A percentile compares a stretch with the other conserved stretches of the same genome.
These are phyloP conservation scores for Aspergillus avenaceus DNA, from an alignment of 495 filamentous ascomycete genomes.

Conservation along the genomic window DNA sequence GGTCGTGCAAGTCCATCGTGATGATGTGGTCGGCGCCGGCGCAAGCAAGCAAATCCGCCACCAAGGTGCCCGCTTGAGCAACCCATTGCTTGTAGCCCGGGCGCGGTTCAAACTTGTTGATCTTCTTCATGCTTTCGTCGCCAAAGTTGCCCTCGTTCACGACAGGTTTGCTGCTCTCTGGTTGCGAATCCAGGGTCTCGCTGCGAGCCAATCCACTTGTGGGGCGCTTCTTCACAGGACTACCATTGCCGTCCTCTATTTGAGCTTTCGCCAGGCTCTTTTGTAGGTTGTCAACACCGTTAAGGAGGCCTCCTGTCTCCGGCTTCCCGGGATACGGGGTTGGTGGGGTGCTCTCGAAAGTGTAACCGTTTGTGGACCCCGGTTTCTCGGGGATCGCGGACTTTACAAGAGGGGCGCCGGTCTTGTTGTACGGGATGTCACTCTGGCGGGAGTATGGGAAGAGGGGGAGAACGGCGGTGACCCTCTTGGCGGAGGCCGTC, in stretches of 20 bases:
- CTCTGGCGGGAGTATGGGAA: constrained; percentile 96
- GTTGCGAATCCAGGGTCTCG: constrained; percentile 59
- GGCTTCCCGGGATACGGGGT: constrained; percentile 70
- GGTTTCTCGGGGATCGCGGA: constrained; percentile 46
- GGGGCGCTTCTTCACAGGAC: constrained; percentile 37
- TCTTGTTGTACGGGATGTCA: constrained; percentile 93
- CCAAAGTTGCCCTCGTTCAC: constrained; percentile 37
- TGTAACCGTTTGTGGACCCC: constrained; percentile 60
- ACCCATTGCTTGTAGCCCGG: constrained; percentile 98
- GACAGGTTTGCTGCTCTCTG: constrained; percentile 28
- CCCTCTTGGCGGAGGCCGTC: constrained; percentile 84
- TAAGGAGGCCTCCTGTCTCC: constrained; percentile 58
- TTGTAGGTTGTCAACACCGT: constrained; percentile 60
- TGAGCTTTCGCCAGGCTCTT: constrained; percentile 61
- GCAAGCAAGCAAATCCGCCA: constrained; percentile 91
- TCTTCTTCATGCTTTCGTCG: constrained; percentile 52
- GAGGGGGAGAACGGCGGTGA: constrained; percentile 90
- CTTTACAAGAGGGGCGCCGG: constrained; percentile 80
- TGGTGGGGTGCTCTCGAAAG: constrained; percentile 86
- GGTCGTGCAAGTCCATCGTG: constrained; percentile 94
- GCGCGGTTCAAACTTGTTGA: constrained; percentile 66
- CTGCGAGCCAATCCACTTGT: constrained; percentile 46
- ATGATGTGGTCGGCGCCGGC: constrained; percentile 96
- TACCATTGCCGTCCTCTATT: constrained; percentile 49
- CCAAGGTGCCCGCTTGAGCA: constrained; percentile 91